Evolutionary conservation across 148 eudicot genomes (phyloP), one percentile per base, ranked within the genome.

Genomic region (Fagopyrum esculentum): DNA sequence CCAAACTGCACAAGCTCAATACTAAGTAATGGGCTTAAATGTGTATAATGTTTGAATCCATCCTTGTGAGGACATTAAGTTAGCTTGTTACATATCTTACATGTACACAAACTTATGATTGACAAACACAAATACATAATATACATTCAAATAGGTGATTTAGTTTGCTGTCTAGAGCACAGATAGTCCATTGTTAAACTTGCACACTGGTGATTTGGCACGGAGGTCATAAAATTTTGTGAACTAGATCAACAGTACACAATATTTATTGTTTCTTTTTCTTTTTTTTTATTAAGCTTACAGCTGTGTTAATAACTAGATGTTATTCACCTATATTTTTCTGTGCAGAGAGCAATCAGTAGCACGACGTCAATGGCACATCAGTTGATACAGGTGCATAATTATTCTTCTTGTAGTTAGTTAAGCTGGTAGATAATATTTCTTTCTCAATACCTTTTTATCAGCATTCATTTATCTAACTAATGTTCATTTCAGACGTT

Each of bases 351-450:
- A 81, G 94, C 92, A 63, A 85, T 90, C 75, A 92, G 84, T 73
- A 81, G 90, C 74, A 89, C 88, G 56, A 87, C 97, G 52, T 71
- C 85, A 49, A 90, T 90, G 91, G 97, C 89, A 66, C 89, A 88
- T 77, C 87, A 88, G 73, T 83, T 92, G 61, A 87, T 90, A 63
- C 89, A 92, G 94, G 97, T 92, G 40, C 75, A 73, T 13, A 9
- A 50, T 63, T 63, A 35, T 4, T 11, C 13, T 10, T 63, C 69
- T 12, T 63, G 69, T 63, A 63, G 69, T 66, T 12, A 66, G 29
- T 35, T 57, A 40, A 66, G 29, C 63, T 57, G 22, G 17, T 57
- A 57, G 47, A 35, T 45, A n/a, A 4, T 47, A n/a, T 71, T 71
- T 51, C 11, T 22, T 80, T 40, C 49, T 56, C 19, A 72, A 55